phyloP scores from a whole-genome alignment of 768 basidiomycete species.

The Pisolithus albus region DNA sequence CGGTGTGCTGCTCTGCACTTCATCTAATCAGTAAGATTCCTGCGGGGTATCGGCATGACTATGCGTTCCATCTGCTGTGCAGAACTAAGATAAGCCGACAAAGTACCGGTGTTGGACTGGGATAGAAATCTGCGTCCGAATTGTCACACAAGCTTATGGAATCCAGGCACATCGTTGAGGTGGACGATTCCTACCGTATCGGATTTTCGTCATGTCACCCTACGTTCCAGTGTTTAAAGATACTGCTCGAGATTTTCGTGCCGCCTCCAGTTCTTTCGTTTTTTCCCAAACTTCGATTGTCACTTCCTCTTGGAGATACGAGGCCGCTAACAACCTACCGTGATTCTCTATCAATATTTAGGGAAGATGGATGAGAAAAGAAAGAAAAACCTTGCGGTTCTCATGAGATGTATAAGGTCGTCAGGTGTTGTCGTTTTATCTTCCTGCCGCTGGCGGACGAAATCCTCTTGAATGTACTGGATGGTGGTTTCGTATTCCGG shows the following conservation, averaged over 20 bases:
- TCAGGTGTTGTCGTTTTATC: conserved; percentile 41
- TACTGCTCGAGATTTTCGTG: conserved; percentile 19
- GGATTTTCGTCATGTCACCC: no score
- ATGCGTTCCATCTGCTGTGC: no score
- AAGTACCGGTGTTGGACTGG: no score
- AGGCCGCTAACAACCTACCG: conserved; percentile 50
- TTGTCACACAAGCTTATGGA: no score
- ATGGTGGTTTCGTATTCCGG: background rate
- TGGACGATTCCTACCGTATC: no score
- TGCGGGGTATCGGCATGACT: no score
- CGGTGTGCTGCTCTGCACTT: no score
- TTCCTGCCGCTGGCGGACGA: conserved; percentile 42
- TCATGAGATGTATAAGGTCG: conserved; percentile 62
- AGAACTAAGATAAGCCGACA: no score
- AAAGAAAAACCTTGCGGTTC: conserved; percentile 53
- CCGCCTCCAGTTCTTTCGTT: conserved; percentile 47
- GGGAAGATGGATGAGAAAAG: background rate
- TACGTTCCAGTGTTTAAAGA: background rate
- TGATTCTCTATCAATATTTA: background rate
- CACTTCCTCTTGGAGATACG: conserved; percentile 46
- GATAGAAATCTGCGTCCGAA: no score
- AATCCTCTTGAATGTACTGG: conserved; percentile 74
- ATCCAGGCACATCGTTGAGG: no score
- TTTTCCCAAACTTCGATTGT: conserved; percentile 52
- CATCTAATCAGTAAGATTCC: no score